Evolutionary conservation across 1,139 yeast genomes (phyloP).

Genomic region (Hyphopichia wangnamkhiaoensis): DNA sequence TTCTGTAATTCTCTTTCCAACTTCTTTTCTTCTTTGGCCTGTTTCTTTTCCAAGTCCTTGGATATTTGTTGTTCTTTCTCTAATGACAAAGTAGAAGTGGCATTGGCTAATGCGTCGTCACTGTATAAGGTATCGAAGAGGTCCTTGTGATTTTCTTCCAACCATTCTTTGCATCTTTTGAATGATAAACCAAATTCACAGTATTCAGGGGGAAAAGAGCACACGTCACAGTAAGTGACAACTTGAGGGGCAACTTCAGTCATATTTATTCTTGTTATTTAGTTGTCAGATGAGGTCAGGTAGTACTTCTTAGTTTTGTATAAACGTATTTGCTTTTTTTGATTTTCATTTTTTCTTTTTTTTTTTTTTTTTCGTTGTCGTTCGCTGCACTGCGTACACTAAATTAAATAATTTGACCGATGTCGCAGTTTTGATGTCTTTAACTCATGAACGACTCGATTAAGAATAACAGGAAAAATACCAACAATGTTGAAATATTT

Average conservation of each 20-base stretch:
- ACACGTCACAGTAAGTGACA: slow-evolving; percentile 76
- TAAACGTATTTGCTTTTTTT: not conserved
- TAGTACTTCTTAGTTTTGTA: not conserved
- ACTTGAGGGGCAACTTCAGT: slow-evolving; percentile 42
- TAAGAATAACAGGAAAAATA: too few species aligned
- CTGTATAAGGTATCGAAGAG: slow-evolving; percentile 62
- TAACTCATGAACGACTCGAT: too few species aligned
- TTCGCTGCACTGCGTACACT: too few species aligned
- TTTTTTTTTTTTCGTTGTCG: too few species aligned
- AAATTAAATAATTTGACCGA: not conserved
- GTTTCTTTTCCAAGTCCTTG: slow-evolving; percentile 80
- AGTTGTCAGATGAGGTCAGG: not conserved
- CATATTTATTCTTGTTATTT: slow-evolving; percentile 19
- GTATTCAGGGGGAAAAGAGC: slow-evolving; percentile 88
- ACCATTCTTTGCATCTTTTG: slow-evolving; percentile 85
- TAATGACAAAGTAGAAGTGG: slow-evolving; percentile 55
- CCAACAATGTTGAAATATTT: too few species aligned
- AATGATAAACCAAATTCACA: slow-evolving; percentile 89
- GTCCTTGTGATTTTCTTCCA: slow-evolving; percentile 57
- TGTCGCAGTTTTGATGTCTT: slow-evolving; percentile 1
- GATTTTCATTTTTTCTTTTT: not conserved
- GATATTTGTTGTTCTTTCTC: slow-evolving; percentile 84
- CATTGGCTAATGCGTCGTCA: slow-evolving; percentile 53
- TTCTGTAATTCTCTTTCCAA: slow-evolving; percentile 82
- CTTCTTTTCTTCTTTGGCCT: slow-evolving; percentile 85